Evolutionary conservation across 495 filamentous ascomycete species (phyloP), one percentile per base, ranked within the genome.

Genomic region (Trichoderma gamsii): DNA sequence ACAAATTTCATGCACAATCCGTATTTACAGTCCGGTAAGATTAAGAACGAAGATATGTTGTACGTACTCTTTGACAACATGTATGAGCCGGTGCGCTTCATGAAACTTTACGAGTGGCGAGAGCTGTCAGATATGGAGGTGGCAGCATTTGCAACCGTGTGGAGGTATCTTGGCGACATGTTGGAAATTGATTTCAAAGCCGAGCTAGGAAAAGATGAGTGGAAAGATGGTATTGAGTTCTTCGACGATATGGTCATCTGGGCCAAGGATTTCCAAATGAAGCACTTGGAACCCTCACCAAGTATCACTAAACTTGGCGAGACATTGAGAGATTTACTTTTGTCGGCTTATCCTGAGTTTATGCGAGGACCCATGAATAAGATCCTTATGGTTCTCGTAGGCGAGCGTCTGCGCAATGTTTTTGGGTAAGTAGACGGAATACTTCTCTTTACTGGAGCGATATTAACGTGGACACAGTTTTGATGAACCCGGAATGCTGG

Each of bases 31-130:
- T 76, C 81, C 2, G 87, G 87, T 49, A 82, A 83, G 68, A 91
- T 92, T 70, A 76, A 76, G 18, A 84, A 90, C 32, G 79, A 83
- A 15, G 88, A 91, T 69, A 82, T 91, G 75, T 79, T 92, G 2
- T 92, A 88, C 75, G 90, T 88, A 2, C 80, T 91, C 0, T 82
- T 80, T 15, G 79, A 90, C 0, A 90, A 90, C 73, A 82, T 86
- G 0, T 71, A 80, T 1, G 83, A 90, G 70, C 88, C 87, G 0
- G 76, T 83, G 59, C 75, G 80, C 7, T 92, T 88, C 76, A 81
- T 87, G 18, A 71, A 78, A 11, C 71, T 73, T 7, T 89, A 83
- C 72, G 89, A 92, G 70, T 92, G 88, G 88, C 82, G 89, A 5
- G 21, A 73, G 1, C 71, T 89, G 64, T 87, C 79, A 29, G 83